Evolutionary conservation across 2,329 filamentous ascomycete genomes (phyloP), one percentile per base, ranked within the genome.

Genomic region (Alternaria sp.): DNA sequence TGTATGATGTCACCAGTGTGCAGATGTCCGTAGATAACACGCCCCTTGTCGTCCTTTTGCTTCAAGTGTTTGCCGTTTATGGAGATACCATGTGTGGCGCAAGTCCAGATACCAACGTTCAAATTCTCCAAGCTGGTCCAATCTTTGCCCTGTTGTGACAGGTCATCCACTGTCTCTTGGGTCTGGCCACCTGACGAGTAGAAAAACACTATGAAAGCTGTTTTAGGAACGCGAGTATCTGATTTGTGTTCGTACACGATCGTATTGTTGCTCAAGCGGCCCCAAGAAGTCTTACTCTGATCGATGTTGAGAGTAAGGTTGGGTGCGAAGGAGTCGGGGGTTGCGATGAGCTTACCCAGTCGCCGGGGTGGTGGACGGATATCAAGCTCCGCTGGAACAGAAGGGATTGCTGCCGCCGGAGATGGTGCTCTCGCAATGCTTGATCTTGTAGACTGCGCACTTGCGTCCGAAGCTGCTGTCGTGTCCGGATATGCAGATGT

Each of bases 201-300:
- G 66, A 73, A 79, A 32, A 93, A 84, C 40, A 97, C 83, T 72
- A 92, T 90, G 70, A 97, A 88, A 1, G 92, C 93, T 66, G 90
- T 90, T 75, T 95, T 95, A 1, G 94, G 93, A 36, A 98, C 88
- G 15, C 89, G 90, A 3, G 84, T 85, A 68, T 97, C 93, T 23
- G 82, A 81, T 28, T 79, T 81, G 51, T 89, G 83, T 1, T 86
- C 80, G 72, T 93, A 92, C 3, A 89, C 83, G 28, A 89, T 80
- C 0, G 91, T 95, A 71, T 93, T 94, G 19, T 85, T 83, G 1
- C 81, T 82, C 0, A 87, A 87, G 25, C 95, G 89, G 28, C 95
- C 95, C 89, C 93, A 98, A 0, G 90, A 91, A 0, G 90, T 88
- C 68, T 92, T 81, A 4, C 89, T 88, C 44, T 88, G 85, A 11